Conservation (phyloP, 2,329 filamentous ascomycete genomes). For the Coniochaeta pulveracea region DNA sequence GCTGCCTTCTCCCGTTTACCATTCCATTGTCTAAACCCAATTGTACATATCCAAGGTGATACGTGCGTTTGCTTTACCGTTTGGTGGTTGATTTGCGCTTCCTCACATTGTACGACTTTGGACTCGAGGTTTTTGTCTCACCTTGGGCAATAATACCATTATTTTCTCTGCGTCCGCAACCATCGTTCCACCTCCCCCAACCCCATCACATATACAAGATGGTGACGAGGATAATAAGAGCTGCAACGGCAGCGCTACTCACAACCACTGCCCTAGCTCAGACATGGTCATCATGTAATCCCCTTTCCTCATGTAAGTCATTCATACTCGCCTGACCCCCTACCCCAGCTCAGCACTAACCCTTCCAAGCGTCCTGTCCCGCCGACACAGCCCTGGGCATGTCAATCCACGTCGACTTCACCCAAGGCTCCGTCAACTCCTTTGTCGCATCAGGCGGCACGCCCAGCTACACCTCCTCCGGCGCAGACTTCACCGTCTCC, state of each 20-base stretch:
- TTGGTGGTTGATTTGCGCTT: no score
- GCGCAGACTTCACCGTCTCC: conserved; percentile 70
- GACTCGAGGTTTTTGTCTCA: no score
- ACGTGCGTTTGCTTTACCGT: no score
- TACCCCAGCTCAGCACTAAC: conserved; percentile 7
- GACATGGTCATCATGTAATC: conserved; percentile 21
- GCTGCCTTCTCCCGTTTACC: no score
- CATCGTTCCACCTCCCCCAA: not conserved
- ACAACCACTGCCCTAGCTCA: conserved; percentile 15
- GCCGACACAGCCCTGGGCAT: conserved; percentile 71
- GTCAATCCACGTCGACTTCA: conserved; percentile 78
- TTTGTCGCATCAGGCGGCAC: conserved; percentile 59
- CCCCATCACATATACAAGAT: conserved; percentile 10
- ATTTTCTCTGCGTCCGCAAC: no score
- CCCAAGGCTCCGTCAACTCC: conserved; percentile 62
- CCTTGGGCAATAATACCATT: no score
- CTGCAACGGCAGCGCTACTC: conserved; percentile 10
- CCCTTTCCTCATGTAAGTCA: conserved; percentile 16
- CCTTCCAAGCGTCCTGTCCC: conserved; percentile 47
- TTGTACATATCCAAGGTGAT: no score
- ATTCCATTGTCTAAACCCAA: no score
- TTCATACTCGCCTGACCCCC: conserved; percentile 4
- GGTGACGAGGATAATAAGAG: conserved; percentile 12
- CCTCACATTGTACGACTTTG: no score
- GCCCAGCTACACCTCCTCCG: conserved; percentile 64